Conservation (phyloP, 495 filamentous ascomycete species). For the Lasiosphaeria ovina region DNA sequence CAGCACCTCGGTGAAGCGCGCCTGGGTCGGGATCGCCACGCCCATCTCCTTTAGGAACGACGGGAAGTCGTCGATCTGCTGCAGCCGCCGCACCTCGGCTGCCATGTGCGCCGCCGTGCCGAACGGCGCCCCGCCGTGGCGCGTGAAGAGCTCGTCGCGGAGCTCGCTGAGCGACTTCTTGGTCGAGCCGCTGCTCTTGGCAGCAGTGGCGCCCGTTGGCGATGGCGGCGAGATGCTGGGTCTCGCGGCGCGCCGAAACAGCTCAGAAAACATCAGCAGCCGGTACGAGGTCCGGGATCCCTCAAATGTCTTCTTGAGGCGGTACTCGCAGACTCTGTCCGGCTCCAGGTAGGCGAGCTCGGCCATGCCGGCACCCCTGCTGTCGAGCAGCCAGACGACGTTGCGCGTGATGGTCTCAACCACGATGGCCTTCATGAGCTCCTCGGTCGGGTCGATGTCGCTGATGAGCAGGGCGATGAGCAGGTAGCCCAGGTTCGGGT, state of each 20-base stretch:
- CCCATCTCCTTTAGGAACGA: slow-evolving; percentile 46
- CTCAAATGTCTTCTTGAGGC: slow-evolving; percentile 46
- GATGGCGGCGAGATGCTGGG: slow-evolving; percentile 18
- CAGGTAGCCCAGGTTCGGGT: slow-evolving; percentile 51
- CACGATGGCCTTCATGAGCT: slow-evolving; percentile 43
- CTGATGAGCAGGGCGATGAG: slow-evolving; percentile 47
- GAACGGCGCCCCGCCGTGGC: slow-evolving; percentile 46
- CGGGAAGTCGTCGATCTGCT: slow-evolving; percentile 42
- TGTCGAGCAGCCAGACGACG: slow-evolving; percentile 52
- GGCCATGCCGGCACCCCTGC: slow-evolving; percentile 36
- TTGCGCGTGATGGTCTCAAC: slow-evolving; percentile 50
- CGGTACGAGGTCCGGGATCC: slow-evolving; percentile 49
- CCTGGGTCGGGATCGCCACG: slow-evolving; percentile 27
- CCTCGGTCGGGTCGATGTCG: slow-evolving; percentile 39
- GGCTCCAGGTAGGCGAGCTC: slow-evolving; percentile 50
- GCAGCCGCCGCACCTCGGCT: slow-evolving; percentile 42
- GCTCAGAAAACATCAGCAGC: slow-evolving; percentile 52
- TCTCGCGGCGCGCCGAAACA: slow-evolving; percentile 47
- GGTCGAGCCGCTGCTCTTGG: neutral
- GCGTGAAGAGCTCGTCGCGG: slow-evolving; percentile 45
- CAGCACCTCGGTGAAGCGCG: slow-evolving; percentile 38
- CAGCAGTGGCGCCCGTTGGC: slow-evolving; percentile 13
- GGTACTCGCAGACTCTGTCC: slow-evolving; percentile 39
- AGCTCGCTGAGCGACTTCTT: slow-evolving; percentile 31
- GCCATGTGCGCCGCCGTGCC: slow-evolving; percentile 42